phyloP scores from a whole-genome alignment of 73 alveolate species.

The Paramecium biaurelia region DNA sequence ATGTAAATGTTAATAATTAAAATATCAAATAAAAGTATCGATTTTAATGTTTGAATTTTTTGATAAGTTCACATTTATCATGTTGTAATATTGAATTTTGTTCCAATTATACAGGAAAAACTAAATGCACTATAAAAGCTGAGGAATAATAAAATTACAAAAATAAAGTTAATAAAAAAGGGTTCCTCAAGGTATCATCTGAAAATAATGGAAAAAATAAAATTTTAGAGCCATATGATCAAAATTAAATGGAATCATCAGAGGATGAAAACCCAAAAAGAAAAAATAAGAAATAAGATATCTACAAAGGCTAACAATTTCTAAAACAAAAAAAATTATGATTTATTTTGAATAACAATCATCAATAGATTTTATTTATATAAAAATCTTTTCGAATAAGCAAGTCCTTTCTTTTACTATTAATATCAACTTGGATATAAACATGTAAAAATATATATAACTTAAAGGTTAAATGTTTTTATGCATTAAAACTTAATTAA shows the following conservation, averaged over 20 bases:
- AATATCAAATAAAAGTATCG: neutral
- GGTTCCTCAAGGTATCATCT: neutral
- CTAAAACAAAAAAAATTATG: neutral
- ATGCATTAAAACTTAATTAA: neutral
- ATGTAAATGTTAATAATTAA: neutral
- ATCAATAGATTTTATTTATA: neutral
- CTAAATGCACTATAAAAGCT: neutral
- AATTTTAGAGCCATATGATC: neutral
- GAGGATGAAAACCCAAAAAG: neutral
- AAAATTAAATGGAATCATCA: neutral
- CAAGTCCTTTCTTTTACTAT: too few species aligned
- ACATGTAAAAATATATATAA: too few species aligned
- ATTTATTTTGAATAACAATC: neutral
- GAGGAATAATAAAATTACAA: neutral
- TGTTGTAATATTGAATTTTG: neutral
- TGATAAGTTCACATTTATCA: neutral
- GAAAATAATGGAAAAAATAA: neutral
- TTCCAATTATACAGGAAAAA: neutral
- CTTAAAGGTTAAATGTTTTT: too few species aligned
- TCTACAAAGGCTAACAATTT: neutral
- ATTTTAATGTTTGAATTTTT: neutral
- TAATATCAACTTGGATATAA: too few species aligned
- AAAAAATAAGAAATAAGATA: neutral
- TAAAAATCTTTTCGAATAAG: neutral
- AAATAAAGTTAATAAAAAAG: neutral